A percentile compares a stretch with the other conserved stretches of the same genome.
Conservation (phyloP, 345 rosid species). For the Camelina hispida region DNA sequence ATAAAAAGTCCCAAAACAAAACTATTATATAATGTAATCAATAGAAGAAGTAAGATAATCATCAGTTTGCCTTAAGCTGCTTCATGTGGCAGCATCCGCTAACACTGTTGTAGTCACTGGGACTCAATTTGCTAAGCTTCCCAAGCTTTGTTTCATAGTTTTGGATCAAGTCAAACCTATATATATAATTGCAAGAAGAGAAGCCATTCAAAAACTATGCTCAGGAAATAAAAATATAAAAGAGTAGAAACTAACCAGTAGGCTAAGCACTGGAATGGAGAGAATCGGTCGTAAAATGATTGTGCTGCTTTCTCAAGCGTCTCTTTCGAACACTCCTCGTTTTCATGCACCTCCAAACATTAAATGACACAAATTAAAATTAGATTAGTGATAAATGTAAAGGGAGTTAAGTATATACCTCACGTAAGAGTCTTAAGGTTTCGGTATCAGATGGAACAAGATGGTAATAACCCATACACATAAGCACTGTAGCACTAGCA, state of each 20-base stretch:
- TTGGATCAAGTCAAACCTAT: slow-evolving; percentile 32
- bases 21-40: background rate
- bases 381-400: background rate
- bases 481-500: slow-evolving; percentile 48
- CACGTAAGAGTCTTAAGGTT: slow-evolving; percentile 49
- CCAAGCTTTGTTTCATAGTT: slow-evolving; percentile 20
- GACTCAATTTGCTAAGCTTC: slow-evolving; percentile 28
- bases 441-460: slow-evolving; percentile 55
- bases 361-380: background rate
- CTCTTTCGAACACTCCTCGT: slow-evolving; percentile 21
- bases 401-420: slow-evolving; percentile 40
- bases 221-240: background rate
- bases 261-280: slow-evolving; percentile 38
- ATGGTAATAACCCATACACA: slow-evolving; percentile 57
- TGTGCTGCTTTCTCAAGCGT: slow-evolving; percentile 13
- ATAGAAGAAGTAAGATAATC: background rate
- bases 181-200: background rate
- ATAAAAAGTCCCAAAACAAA: too few species aligned
- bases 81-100: slow-evolving; percentile 1
- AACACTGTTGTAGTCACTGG: slow-evolving; percentile 8
- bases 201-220: slow-evolving; percentile 1
- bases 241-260: slow-evolving; percentile 18
- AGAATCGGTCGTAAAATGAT: slow-evolving; percentile 14
- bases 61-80: background rate
- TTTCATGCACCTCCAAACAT: slow-evolving; percentile 23